Percentiles rank a stretch among this genome's conserved stretches.
Conservation (phyloP, 768 basidiomycete genomes). For the Mycena rosella region DNA sequence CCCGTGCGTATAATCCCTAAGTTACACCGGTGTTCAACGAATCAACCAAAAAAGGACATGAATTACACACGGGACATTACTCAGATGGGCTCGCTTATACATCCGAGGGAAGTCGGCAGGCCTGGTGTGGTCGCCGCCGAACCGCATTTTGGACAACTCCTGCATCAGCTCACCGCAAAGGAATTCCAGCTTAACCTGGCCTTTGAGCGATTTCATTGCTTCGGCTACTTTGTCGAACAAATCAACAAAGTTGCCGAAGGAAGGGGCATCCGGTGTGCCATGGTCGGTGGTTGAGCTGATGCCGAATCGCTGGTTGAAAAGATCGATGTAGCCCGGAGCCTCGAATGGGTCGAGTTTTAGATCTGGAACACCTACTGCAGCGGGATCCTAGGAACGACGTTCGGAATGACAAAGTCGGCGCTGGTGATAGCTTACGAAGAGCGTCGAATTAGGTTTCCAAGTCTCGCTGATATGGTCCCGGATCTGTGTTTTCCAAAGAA, state of each 20-base stretch:
- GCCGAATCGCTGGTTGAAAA: constrained; percentile 19
- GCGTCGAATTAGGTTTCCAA: constrained; percentile 25
- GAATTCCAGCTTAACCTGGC: constrained; percentile 20
- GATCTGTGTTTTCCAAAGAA: not conserved
- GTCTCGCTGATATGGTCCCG: constrained; percentile 5
- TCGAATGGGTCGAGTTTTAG: constrained; percentile 20
- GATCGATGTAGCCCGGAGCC: constrained; percentile 22
- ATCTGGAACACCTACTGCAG: not conserved
- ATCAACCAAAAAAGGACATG: not conserved
- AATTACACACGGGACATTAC: constrained; percentile 17
- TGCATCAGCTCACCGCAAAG: constrained; percentile 20
- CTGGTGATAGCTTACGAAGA: constrained; percentile 6
- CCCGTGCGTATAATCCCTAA: constrained; percentile 25
- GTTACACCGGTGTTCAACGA: not conserved
- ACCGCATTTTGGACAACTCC: constrained; percentile 23
- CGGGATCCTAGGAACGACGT: constrained; percentile 6
- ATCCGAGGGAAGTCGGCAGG: constrained; percentile 12
- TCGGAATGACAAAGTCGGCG: not conserved
- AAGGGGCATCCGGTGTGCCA: constrained; percentile 12
- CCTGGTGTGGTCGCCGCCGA: constrained; percentile 11
- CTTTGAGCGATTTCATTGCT: constrained; percentile 10
- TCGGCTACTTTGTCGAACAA: constrained; percentile 10
- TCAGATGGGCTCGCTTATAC: constrained; percentile 17
- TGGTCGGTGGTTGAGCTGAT: constrained; percentile 14
- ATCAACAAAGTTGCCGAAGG: constrained; percentile 11